Percentiles rank a stretch among this genome's conserved stretches.
Evolutionary conservation across 2,329 filamentous ascomycete genomes (phyloP).

Genomic region (Aspergillus proliferans): DNA sequence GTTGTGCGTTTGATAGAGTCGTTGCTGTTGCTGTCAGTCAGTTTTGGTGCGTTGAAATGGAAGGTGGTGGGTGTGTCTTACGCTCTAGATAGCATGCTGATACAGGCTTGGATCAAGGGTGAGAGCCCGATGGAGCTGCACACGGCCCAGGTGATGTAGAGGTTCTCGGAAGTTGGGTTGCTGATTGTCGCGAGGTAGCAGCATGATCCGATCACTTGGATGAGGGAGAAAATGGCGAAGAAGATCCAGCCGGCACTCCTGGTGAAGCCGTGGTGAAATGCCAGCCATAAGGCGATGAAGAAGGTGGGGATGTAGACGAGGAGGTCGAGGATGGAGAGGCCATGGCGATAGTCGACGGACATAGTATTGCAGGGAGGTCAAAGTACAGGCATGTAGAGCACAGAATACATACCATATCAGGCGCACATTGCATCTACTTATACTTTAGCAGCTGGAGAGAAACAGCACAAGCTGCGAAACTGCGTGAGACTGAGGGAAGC

Average conservation of each 20-base stretch:
- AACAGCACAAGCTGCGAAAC: too few species aligned
- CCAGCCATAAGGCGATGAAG: constrained; percentile 23
- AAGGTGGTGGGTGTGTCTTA: constrained; percentile 9
- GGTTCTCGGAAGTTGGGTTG: constrained; percentile 29
- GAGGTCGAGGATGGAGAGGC: constrained; percentile 27
- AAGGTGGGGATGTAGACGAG: constrained; percentile 32
- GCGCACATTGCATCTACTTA: too few species aligned
- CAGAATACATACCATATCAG: too few species aligned
- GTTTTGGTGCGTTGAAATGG: not conserved
- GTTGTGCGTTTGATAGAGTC: constrained; percentile 15
- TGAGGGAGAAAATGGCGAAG: constrained; percentile 47
- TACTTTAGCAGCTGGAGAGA: too few species aligned
- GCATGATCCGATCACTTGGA: constrained; percentile 46
- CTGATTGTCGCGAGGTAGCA: constrained; percentile 47
- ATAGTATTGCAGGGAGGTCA: constrained; percentile 2
- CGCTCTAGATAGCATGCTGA: constrained; percentile 40
- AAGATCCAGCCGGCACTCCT: constrained; percentile 49
- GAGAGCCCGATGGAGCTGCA: constrained; percentile 46
- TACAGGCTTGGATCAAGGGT: constrained; percentile 42
- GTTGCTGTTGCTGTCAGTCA: constrained; percentile 11
- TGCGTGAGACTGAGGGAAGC: too few species aligned
- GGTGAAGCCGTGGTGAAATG: constrained; percentile 32
- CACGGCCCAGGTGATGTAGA: constrained; percentile 38
- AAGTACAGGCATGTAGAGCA: too few species aligned
- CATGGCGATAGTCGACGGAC: constrained; percentile 27